Evolutionary conservation across 1,284 basidiomycete genomes (phyloP).

Genomic region (Paramarasmius palmivorus): DNA sequence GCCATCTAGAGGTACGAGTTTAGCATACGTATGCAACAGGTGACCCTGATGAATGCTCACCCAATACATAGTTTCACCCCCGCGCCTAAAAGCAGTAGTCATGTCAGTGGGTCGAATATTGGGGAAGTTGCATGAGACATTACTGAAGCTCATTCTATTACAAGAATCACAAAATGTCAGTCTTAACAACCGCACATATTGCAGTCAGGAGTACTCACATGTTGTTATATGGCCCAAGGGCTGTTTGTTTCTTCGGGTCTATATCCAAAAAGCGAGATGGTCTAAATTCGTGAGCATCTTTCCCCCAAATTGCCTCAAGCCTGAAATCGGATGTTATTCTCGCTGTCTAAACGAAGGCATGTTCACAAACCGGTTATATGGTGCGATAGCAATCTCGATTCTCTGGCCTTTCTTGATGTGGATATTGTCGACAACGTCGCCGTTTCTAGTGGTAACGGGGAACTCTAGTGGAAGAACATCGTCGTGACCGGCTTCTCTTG

Average conservation of each 20-base stretch:
- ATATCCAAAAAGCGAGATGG: constrained; percentile 10
- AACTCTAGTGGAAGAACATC: constrained; percentile 21
- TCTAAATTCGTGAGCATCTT: constrained; percentile 17
- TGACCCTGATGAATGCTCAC: not conserved
- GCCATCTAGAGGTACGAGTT: not conserved
- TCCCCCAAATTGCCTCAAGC: constrained; percentile 10
- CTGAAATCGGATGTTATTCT: not conserved
- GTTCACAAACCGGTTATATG: constrained; percentile 9
- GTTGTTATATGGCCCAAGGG: constrained; percentile 12
- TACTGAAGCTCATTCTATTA: constrained; percentile 1
- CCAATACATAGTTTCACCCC: constrained; percentile 14
- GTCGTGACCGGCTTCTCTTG: constrained; percentile 20
- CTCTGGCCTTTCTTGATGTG: constrained; percentile 22
- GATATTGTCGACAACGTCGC: constrained; percentile 18
- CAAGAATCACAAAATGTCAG: no score
- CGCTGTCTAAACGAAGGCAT: no score
- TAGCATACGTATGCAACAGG: no score
- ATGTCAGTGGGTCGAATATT: not conserved
- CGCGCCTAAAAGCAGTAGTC: not conserved
- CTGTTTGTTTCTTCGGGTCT: constrained; percentile 4
- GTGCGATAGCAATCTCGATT: constrained; percentile 12
- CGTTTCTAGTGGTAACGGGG: constrained; percentile 18
- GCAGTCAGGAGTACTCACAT: constrained; percentile 6
- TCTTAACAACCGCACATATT: not conserved
- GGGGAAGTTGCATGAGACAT: no score